These are phyloP conservation scores for Bruguiera parviflora DNA, from an alignment of 345 rosid genomes.

Conservation along the genomic window DNA sequence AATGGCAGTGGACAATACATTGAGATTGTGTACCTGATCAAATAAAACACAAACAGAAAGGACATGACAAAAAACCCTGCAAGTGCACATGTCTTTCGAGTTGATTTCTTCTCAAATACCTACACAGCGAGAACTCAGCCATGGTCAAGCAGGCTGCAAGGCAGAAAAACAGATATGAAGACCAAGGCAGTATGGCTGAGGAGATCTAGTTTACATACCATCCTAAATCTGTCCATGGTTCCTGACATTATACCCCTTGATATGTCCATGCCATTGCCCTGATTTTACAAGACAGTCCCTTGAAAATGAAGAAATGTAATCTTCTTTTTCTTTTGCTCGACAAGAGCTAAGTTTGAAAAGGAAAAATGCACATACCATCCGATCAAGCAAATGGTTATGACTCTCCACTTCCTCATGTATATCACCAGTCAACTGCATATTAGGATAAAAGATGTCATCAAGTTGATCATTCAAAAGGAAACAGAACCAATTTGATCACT, in stretches of 20 bases:
- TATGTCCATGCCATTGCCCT: constrained; percentile 86
- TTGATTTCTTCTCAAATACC: constrained; percentile 89
- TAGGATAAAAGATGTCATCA: not conserved
- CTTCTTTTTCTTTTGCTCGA: not conserved
- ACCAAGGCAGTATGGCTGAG: not conserved
- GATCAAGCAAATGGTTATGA: constrained; percentile 79
- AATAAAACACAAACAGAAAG: constrained; percentile 54
- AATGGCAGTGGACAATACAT: too few relatives aligned
- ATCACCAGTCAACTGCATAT: constrained; percentile 73
- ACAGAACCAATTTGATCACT: not conserved
- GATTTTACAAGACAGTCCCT: constrained; percentile 24
- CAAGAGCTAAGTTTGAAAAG: constrained; percentile 1
- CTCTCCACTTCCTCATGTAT: constrained; percentile 85
- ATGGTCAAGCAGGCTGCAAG: constrained; percentile 4
- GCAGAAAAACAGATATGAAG: constrained; percentile 7
- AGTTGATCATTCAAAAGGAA: not conserved
- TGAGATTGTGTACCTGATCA: constrained; percentile 47
- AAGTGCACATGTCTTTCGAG: constrained; percentile 54
- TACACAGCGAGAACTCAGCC: constrained; percentile 23
- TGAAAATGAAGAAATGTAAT: constrained; percentile 11
- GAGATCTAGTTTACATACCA: constrained; percentile 36
- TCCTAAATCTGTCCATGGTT: constrained; percentile 80
- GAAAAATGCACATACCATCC: constrained; percentile 42
- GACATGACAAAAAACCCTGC: constrained; percentile 53
- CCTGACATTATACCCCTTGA: constrained; percentile 86